Percentiles rank a stretch among this genome's conserved stretches.
Conservation (phyloP, 805 yeast species). For the Teunomyces stri region DNA sequence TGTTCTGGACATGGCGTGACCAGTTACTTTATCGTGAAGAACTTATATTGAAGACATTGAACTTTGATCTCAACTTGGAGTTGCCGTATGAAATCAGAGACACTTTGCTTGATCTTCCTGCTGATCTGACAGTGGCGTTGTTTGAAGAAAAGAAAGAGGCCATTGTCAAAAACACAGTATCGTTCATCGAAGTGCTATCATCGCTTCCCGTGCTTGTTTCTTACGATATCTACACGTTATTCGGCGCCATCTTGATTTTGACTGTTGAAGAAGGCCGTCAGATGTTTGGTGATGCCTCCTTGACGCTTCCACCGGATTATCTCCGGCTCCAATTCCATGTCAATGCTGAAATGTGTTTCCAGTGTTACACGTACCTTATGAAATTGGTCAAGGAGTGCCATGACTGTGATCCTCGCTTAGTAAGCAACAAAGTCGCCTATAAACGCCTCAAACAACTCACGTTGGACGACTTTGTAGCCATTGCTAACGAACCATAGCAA, state of each 20-base stretch:
- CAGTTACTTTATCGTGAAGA: constrained; percentile 44
- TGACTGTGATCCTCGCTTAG: constrained; percentile 18
- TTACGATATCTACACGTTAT: constrained; percentile 31
- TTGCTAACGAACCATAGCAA: constrained; percentile 12
- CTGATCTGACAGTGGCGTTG: not conserved
- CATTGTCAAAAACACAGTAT: constrained; percentile 26
- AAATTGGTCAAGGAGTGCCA: constrained; percentile 21
- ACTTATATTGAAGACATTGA: constrained; percentile 34
- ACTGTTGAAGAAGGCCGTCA: constrained; percentile 19
- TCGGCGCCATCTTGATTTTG: constrained; percentile 27
- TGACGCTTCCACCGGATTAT: constrained; percentile 19
- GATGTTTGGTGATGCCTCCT: constrained; percentile 13
- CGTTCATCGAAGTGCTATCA: constrained; percentile 38
- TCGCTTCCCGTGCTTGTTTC: constrained; percentile 37
- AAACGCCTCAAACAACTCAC: constrained; percentile 17
- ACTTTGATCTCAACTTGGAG: constrained; percentile 39
- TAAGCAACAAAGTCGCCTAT: constrained; percentile 22
- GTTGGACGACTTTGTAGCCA: constrained; percentile 12
- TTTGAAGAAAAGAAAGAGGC: constrained; percentile 18
- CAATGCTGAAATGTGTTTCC: constrained; percentile 15
- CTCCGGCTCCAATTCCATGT: constrained; percentile 14
- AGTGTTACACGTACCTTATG: constrained; percentile 27
- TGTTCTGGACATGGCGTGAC: constrained; percentile 46
- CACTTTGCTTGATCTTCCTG: constrained; percentile 11
- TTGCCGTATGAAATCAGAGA: constrained; percentile 39